phyloP scores from a whole-genome alignment of 208 protist species.

The Trypanosoma mega region DNA sequence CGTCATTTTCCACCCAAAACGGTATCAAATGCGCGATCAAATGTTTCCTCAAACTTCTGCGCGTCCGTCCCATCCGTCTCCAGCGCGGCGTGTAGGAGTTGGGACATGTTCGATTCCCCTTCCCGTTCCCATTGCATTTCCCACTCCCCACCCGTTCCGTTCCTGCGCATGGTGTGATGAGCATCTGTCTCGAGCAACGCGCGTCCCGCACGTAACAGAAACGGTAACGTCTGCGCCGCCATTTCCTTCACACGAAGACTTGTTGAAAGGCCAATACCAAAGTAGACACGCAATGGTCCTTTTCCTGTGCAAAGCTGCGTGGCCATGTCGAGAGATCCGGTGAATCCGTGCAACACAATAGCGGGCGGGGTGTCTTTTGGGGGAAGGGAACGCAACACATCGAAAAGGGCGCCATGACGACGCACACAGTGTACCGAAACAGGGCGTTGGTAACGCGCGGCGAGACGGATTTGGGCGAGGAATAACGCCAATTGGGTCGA shows the following conservation, averaged over 20 bases:
- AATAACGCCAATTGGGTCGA: constrained; percentile 46
- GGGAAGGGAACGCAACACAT: constrained; percentile 33
- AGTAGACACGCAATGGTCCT: constrained; percentile 42
- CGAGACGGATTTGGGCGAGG: constrained; percentile 54
- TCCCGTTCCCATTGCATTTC: not conserved
- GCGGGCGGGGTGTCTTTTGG: constrained; percentile 51
- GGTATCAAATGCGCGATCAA: too few species aligned
- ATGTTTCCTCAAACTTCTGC: too few species aligned
- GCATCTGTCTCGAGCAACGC: constrained; percentile 68
- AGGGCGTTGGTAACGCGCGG: constrained; percentile 48
- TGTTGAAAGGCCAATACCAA: constrained; percentile 59
- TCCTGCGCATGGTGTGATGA: constrained; percentile 18
- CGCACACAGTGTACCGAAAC: constrained; percentile 86
- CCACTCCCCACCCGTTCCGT: not conserved
- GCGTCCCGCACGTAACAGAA: constrained; percentile 40
- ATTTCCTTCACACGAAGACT: constrained; percentile 64
- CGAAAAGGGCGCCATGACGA: constrained; percentile 58
- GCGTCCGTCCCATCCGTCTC: too few species aligned
- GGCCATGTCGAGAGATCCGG: constrained; percentile 62
- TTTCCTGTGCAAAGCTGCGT: constrained; percentile 14
- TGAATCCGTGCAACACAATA: constrained; percentile 85
- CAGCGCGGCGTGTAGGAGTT: too few species aligned
- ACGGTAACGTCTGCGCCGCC: constrained; percentile 36
- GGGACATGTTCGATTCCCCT: not conserved
- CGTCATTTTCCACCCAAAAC: too few species aligned